Conservation (phyloP, 371 early-diverging fungal species). For the Rhizopus stolonifer region DNA sequence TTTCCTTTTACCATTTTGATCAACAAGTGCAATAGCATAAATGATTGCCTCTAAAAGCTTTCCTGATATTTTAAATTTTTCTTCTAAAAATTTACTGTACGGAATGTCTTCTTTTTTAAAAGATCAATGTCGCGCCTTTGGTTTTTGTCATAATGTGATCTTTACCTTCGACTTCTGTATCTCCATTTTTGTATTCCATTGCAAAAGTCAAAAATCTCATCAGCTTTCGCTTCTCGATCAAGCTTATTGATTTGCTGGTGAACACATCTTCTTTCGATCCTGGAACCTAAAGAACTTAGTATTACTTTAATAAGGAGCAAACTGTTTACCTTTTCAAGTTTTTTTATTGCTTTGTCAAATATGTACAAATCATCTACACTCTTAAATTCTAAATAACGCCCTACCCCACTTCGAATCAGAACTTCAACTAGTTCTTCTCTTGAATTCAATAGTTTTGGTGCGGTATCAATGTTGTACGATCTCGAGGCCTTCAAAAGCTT, state of each 20-base stretch:
- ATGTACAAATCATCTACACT: constrained; percentile 72
- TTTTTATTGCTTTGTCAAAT: constrained; percentile 38
- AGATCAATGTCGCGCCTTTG: background rate
- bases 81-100: constrained; percentile 52
- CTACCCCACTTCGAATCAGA: constrained; percentile 79
- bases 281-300: constrained; percentile 61
- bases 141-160: background rate
- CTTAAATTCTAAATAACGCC: constrained; percentile 87
- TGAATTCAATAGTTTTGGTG: constrained; percentile 75
- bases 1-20: constrained; percentile 32
- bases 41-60: constrained; percentile 68
- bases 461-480: constrained; percentile 76
- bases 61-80: constrained; percentile 66
- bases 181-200: constrained; percentile 46
- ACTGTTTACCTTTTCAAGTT: constrained; percentile 34
- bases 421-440: constrained; percentile 75
- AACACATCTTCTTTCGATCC: constrained; percentile 94
- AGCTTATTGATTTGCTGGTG: constrained; percentile 65
- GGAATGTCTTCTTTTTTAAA: constrained; percentile 15
- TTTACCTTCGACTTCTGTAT: constrained; percentile 33
- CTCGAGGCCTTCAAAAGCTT: constrained; percentile 49
- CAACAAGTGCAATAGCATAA: constrained; percentile 71
- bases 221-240: constrained; percentile 85
- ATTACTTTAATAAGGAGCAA: background rate
- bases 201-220: constrained; percentile 86